These are phyloP conservation scores for Amniculicola lignicola DNA, from an alignment of 495 filamentous ascomycete genomes.

Conservation along the genomic window DNA sequence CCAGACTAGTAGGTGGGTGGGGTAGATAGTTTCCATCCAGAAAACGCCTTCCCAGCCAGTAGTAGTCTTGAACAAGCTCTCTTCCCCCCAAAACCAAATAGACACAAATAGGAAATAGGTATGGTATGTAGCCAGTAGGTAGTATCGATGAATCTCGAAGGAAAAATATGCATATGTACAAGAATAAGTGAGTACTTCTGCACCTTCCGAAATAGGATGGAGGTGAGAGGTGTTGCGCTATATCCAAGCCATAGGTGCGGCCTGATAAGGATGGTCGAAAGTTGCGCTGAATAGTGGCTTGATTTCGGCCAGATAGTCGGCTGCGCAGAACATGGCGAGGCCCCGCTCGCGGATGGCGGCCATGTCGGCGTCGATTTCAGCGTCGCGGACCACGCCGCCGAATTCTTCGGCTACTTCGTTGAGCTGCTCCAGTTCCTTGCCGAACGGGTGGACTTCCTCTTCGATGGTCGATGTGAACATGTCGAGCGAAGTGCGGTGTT, in stretches of 20 bases:
- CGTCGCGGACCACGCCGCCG: constrained; percentile 48
- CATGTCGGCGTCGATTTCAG: constrained; percentile 57
- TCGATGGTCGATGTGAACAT: constrained; percentile 43
- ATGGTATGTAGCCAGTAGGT: too few relatives aligned
- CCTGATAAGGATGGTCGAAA: constrained; percentile 18
- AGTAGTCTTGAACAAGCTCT: too few relatives aligned
- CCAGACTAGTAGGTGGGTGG: too few relatives aligned
- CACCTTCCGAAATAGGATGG: too few relatives aligned
- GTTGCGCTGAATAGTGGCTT: constrained; percentile 54
- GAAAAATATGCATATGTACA: too few relatives aligned
- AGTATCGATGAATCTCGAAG: too few relatives aligned
- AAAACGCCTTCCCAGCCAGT: too few relatives aligned
- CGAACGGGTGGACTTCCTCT: constrained; percentile 55
- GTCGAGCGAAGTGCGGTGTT: constrained; percentile 49
- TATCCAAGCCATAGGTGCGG: constrained; percentile 33
- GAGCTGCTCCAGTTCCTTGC: constrained; percentile 69
- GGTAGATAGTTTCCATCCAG: too few relatives aligned
- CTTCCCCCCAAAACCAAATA: too few relatives aligned
- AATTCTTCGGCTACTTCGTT: constrained; percentile 86
- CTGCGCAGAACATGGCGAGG: constrained; percentile 68
- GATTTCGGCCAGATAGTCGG: constrained; percentile 84
- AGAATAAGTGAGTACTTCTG: too few relatives aligned
- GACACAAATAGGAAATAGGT: too few relatives aligned
- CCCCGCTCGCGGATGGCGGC: constrained; percentile 59
- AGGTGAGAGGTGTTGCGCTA: constrained; percentile 1